Conservation (phyloP, 768 basidiomycete species). For the Lactifluus pinguis region DNA sequence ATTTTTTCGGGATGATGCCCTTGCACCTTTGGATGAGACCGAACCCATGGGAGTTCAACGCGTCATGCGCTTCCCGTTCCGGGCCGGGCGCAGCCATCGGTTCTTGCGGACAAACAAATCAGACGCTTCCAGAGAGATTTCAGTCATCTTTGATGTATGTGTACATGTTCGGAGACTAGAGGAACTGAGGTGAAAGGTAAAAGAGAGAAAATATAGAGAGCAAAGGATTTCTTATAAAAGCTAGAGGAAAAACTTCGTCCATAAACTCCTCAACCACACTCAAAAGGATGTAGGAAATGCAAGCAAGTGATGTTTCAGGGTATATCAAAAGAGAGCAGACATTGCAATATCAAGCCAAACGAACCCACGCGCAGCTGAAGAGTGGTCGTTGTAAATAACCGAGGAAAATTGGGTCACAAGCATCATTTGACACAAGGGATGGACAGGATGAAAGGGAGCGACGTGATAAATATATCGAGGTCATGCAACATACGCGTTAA, state of each 20-base stretch:
- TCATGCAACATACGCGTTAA: constrained; percentile 5
- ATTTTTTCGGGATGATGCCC: neutral
- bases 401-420: constrained; percentile 2
- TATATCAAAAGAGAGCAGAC: constrained; percentile 15
- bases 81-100: too few relatives aligned
- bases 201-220: neutral
- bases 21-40: constrained; percentile 2
- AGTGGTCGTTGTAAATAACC: constrained; percentile 15
- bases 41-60: constrained; percentile 4
- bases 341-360: constrained; percentile 13
- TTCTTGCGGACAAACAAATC: too few relatives aligned
- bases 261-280: constrained; percentile 4
- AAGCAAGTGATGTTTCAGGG: constrained; percentile 18
- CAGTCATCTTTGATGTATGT: constrained; percentile 8
- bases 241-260: neutral
- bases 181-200: neutral
- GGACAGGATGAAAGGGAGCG: constrained; percentile 11
- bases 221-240: constrained; percentile 3
- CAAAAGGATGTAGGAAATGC: constrained; percentile 14
- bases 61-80: too few relatives aligned
- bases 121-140: neutral
- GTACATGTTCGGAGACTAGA: constrained; percentile 13
- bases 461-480: constrained; percentile 14
- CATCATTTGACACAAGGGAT: constrained; percentile 7
- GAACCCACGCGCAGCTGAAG: constrained; percentile 8